These are phyloP conservation scores for Trichoderma sp. DNA, from an alignment of 2,329 filamentous ascomycete genomes.

Conservation along the genomic window DNA sequence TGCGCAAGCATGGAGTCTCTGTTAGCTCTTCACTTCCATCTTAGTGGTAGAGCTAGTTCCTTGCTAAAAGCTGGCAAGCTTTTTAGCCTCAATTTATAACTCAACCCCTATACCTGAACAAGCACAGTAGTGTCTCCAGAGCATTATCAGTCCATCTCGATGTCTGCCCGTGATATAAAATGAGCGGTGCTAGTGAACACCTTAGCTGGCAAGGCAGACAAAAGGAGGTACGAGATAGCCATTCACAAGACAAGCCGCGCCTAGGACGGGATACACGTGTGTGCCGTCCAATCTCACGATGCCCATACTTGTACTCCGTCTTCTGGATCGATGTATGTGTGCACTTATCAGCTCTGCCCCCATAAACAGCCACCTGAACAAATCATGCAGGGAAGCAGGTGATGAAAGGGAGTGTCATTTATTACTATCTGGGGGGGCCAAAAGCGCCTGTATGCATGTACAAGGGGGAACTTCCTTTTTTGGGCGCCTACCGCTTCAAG, in stretches of 20 bases:
- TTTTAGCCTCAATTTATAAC: not conserved
- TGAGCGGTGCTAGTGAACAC: not conserved
- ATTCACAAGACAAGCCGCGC: not conserved
- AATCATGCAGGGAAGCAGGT: constrained; percentile 8
- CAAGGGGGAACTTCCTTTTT: not conserved
- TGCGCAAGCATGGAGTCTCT: not conserved
- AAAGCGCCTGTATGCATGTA: constrained; percentile 7
- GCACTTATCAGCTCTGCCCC: not conserved
- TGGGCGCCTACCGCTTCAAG: constrained; percentile 12
- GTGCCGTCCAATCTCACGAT: not conserved
- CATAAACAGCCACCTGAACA: not conserved
- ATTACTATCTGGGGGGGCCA: not conserved
- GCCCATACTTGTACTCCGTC: not conserved
- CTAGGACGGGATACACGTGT: not conserved
- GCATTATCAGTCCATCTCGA: not conserved
- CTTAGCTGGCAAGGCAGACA: not conserved
- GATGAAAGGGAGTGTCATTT: not conserved
- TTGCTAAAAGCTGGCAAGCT: not conserved
- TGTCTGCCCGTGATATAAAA: not conserved
- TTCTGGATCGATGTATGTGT: not conserved
- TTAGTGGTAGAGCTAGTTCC: not conserved
- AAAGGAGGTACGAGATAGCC: not conserved
- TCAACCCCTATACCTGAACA: not conserved
- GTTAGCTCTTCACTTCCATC: not conserved
- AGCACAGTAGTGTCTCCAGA: not conserved